Percentiles rank a stretch among this genome's conserved stretches.
These are phyloP conservation scores for Candida montana DNA, from an alignment of 805 yeast species.

Conservation along the genomic window DNA sequence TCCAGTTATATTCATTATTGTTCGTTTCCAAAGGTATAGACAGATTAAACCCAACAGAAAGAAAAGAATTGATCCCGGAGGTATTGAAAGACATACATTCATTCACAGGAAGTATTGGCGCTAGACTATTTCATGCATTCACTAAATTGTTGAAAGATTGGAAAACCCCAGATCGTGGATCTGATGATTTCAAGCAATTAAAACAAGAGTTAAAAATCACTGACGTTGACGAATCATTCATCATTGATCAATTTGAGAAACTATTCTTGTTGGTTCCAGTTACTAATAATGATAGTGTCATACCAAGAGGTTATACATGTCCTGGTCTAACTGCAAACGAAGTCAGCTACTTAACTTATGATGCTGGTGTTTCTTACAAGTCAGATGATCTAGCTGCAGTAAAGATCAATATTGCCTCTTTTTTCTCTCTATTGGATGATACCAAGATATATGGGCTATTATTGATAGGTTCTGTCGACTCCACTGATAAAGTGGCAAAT, in stretches of 20 bases:
- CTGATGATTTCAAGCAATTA: constrained; percentile 35
- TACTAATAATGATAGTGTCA: constrained; percentile 29
- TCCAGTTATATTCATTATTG: constrained; percentile 56
- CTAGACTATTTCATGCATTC: constrained; percentile 58
- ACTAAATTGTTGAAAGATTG: constrained; percentile 47
- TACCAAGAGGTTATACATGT: constrained; percentile 41
- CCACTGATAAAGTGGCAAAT: constrained; percentile 49
- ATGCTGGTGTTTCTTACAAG: constrained; percentile 61
- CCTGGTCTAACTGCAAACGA: constrained; percentile 64
- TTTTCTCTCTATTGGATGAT: constrained; percentile 31
- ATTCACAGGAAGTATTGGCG: constrained; percentile 33
- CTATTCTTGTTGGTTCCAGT: constrained; percentile 55
- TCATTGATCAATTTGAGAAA: constrained; percentile 45
- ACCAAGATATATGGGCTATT: constrained; percentile 42
- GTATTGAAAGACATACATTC: constrained; percentile 42
- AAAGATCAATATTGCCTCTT: constrained; percentile 37
- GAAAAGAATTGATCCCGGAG: constrained; percentile 38
- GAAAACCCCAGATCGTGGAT: constrained; percentile 44
- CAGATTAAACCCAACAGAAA: constrained; percentile 38
- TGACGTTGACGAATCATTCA: constrained; percentile 37
- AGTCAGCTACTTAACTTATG: constrained; percentile 56
- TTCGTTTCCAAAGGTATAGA: constrained; percentile 67
- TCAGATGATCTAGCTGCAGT: constrained; percentile 38
- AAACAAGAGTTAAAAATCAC: constrained; percentile 33
- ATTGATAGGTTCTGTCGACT: constrained; percentile 60